Conservation (phyloP, 371 early-diverging fungal genomes). For the Conidiobolus incongruus region DNA sequence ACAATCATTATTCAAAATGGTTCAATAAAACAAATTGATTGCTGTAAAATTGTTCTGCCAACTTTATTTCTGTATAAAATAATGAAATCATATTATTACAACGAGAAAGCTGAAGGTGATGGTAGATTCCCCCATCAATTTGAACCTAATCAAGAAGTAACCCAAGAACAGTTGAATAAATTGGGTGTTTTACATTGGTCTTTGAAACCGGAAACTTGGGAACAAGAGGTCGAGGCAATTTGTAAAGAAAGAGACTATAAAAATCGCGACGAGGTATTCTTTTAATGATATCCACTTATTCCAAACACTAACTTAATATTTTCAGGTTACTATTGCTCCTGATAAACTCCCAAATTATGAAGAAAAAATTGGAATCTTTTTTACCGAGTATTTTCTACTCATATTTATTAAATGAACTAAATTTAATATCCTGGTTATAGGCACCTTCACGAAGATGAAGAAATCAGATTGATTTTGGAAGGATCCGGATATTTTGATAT, state of each 20-base stretch:
- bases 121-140: conserved; percentile 52
- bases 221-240: conserved; percentile 40
- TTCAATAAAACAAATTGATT: background rate
- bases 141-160: conserved; percentile 27
- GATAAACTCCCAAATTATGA: conserved; percentile 60
- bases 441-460: conserved; percentile 92
- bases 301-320: background rate
- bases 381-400: conserved; percentile 57
- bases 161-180: conserved; percentile 28
- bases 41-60: background rate
- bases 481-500: conserved; percentile 85
- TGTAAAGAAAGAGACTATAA: conserved; percentile 57
- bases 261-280: conserved; percentile 60
- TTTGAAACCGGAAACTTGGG: background rate
- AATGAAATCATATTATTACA: conserved; percentile 51
- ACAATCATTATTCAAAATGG: too few species aligned
- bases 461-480: conserved; percentile 76
- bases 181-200: conserved; percentile 24
- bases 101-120: conserved; percentile 25
- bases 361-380: conserved; percentile 78
- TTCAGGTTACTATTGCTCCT: conserved; percentile 44
- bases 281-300: background rate
- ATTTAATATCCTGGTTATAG: too few species aligned
- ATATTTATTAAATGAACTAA: too few species aligned
- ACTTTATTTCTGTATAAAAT: background rate